These are phyloP conservation scores for Solanum habrochaites DNA, from an alignment of 257 asterid species.

Conservation along the genomic window DNA sequence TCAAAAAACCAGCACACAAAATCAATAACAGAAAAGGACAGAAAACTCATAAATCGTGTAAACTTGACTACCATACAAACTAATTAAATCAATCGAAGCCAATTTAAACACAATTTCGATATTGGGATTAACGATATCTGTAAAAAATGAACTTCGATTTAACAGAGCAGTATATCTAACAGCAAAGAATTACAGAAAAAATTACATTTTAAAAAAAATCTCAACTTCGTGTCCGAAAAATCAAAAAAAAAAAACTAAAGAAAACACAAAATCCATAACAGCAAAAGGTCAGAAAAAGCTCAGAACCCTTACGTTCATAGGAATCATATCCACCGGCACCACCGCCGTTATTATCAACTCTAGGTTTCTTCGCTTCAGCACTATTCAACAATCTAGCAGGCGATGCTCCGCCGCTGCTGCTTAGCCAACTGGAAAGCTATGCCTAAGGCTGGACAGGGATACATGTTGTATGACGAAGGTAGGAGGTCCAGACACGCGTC, in stretches of 20 bases:
- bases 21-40: neutral
- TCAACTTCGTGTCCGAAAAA: neutral
- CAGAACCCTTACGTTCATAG: neutral
- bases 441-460: constrained; percentile 73
- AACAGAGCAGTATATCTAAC: neutral
- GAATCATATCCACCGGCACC: constrained; percentile 13
- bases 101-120: neutral
- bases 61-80: neutral
- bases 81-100: neutral
- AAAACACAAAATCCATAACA: neutral
- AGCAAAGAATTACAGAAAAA: neutral
- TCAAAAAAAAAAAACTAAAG: neutral
- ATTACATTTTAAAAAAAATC: neutral
- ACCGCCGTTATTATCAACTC: constrained; percentile 63
- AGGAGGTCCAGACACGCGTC: constrained; percentile 33
- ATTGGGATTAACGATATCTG: neutral
- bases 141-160: neutral
- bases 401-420: constrained; percentile 90
- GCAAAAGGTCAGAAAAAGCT: neutral
- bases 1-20: too few species aligned
- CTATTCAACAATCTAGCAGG: constrained; percentile 61
- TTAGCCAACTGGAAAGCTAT: constrained; percentile 79
- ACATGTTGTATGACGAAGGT: constrained; percentile 56
- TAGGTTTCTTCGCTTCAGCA: constrained; percentile 57
- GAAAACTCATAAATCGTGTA: neutral